A percentile compares a stretch with the other conserved stretches of the same genome.
Conservation (phyloP, 768 basidiomycete species). For the Neoboletus brunneissimus region DNA sequence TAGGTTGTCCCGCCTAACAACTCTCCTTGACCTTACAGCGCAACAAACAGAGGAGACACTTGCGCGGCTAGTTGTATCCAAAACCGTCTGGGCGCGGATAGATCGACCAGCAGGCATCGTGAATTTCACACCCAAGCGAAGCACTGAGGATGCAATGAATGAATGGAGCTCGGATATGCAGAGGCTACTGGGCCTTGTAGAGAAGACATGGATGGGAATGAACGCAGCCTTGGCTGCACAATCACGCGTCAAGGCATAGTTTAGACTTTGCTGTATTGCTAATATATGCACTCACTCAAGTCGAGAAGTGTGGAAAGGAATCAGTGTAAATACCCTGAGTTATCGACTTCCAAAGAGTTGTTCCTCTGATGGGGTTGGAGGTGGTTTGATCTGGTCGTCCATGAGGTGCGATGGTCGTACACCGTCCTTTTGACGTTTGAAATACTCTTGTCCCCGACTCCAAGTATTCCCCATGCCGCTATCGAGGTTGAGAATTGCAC, state of each 20-base stretch:
- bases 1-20: constrained; percentile 74
- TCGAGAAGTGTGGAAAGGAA: background rate
- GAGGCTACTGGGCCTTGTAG: constrained; percentile 83
- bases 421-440: constrained; percentile 69
- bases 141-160: constrained; percentile 92
- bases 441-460: constrained; percentile 74
- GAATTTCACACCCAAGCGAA: constrained; percentile 78
- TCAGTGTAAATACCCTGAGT: constrained; percentile 3
- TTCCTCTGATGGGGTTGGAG: constrained; percentile 23
- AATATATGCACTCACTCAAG: constrained; percentile 6
- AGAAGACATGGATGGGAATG: constrained; percentile 99
- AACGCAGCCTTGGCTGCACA: constrained; percentile 87
- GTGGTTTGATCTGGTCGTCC: constrained; percentile 34
- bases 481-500: constrained; percentile 52
- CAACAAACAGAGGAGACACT: constrained; percentile 87
- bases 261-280: constrained; percentile 16
- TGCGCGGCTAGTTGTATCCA: constrained; percentile 85
- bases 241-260: constrained; percentile 51
- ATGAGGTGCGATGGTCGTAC: constrained; percentile 63
- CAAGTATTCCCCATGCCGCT: constrained; percentile 47
- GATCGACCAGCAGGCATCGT: constrained; percentile 91
- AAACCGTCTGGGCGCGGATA: constrained; percentile 89
- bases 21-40: constrained; percentile 80
- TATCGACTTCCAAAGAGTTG: constrained; percentile 21
- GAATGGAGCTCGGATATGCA: constrained; percentile 98